phyloP scores from a whole-genome alignment of 1,284 basidiomycete genomes.

The Irpex sp. region DNA sequence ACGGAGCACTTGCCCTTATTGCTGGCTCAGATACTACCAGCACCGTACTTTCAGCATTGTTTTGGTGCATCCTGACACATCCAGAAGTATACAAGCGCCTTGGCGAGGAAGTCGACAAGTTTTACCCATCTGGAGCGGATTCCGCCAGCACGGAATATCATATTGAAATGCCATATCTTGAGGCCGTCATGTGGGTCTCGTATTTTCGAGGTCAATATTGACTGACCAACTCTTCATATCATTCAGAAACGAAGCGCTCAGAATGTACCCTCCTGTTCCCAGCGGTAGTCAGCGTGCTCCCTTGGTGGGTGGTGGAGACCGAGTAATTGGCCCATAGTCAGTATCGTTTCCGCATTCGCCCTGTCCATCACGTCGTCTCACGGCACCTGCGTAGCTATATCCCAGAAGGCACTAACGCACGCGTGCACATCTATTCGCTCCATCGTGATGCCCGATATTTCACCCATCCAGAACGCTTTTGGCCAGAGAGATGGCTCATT shows the following conservation, averaged over 20 bases:
- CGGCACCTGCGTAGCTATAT: slow-evolving; percentile 16
- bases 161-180: slow-evolving; percentile 20
- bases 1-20: slow-evolving; percentile 47
- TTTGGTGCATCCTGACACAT: slow-evolving; percentile 44
- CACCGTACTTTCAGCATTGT: slow-evolving; percentile 38
- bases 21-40: slow-evolving; percentile 60
- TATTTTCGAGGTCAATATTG: not conserved
- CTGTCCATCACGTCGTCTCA: not conserved
- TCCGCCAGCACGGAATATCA: slow-evolving; percentile 13
- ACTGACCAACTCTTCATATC: not conserved
- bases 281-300: slow-evolving; percentile 48
- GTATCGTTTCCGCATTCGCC: slow-evolving; percentile 3
- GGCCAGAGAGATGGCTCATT: slow-evolving; percentile 31
- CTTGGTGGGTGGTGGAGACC: slow-evolving; percentile 16
- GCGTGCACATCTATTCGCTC: slow-evolving; percentile 25
- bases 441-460: slow-evolving; percentile 31
- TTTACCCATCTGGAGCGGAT: slow-evolving; percentile 18
- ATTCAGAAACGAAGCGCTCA: slow-evolving; percentile 53
- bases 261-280: slow-evolving; percentile 51
- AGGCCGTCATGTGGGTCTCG: slow-evolving; percentile 18
- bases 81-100: slow-evolving; percentile 42
- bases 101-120: slow-evolving; percentile 45
- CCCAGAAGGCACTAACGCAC: slow-evolving; percentile 25
- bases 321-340: slow-evolving; percentile 23
- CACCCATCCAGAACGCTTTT: slow-evolving; percentile 25